Evolutionary conservation across 331 rosid species (phyloP), one percentile per base, ranked within the genome.

Genomic region (Rosa hybrid): DNA sequence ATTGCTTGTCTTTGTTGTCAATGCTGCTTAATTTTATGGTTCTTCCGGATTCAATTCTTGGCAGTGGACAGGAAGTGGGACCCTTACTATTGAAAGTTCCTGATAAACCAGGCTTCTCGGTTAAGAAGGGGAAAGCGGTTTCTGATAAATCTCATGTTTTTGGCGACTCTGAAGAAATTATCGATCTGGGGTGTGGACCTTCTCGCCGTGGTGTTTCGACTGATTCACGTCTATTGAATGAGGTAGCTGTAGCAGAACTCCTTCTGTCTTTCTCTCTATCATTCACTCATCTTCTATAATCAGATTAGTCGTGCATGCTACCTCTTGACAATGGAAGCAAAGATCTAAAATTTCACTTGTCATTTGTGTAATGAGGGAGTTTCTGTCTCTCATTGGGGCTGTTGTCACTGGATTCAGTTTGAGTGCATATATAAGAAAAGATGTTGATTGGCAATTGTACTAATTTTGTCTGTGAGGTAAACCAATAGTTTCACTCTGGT

Each of bases 31-130:
- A 41, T 67, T 48, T 34, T 41, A 64, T 45, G 68, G 42, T 44
- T 23, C 27, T 57, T 81, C 45, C 20, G 77, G 39, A 60, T 75
- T 70, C 53, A 56, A 62, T 88, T 81, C 71, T 49, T 64, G 86
- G 81, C 91, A 91, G 99, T 84, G 99, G 99, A 74, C 78, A 87
- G 72, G 92, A 91, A 84, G 87, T 88, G 17, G 96, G 96, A 27
- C 94, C 90, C 18, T 76, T 90, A 81, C n/a, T 77, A 80, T 71
- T 90, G 86, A 86, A 90, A 77, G 88, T 76, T 81, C 92, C 94
- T 82, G 81, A 50, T 49, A 75, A 25, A 77, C 76, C 76, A 18
- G 84, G 83, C 62, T 76, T 71, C 62, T 81, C 81, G 41, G 72
- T 49, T 34, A 86, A 82, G 80, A 86, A 56, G 42, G 64, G 67